These are phyloP conservation scores for Gossypium gossypioides DNA, from an alignment of 441 rosid genomes.

Conservation along the genomic window DNA sequence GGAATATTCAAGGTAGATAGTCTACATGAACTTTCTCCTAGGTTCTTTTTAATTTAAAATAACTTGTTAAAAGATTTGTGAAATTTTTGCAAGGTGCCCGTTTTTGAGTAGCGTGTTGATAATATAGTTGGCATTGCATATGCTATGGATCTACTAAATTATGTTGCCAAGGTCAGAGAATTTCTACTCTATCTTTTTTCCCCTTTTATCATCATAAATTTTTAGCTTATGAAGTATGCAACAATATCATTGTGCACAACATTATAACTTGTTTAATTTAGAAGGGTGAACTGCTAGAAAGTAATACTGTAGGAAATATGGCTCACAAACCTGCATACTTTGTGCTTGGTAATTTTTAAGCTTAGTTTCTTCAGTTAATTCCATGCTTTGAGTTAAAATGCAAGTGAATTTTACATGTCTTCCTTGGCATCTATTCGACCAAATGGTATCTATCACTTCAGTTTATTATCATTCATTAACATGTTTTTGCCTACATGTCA, in stretches of 20 bases:
- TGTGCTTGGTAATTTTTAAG: conserved; percentile 64
- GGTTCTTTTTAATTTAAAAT: background rate
- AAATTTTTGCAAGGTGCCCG: conserved; percentile 69
- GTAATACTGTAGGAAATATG: conserved; percentile 74
- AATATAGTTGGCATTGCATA: conserved; percentile 93
- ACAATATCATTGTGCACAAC: conserved; percentile 37
- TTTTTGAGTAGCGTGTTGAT: conserved; percentile 93
- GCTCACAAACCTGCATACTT: conserved; percentile 97
- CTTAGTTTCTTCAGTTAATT: background rate
- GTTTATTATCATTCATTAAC: background rate
- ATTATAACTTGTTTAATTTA: conserved; percentile 48
- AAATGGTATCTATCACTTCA: background rate
- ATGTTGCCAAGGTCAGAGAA: conserved; percentile 69
- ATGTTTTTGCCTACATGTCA: background rate
- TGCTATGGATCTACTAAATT: conserved; percentile 94
- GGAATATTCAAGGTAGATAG: conserved; percentile 81
- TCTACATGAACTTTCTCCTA: background rate
- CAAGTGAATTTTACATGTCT: background rate
- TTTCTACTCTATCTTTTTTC: conserved; percentile 10
- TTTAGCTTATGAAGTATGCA: conserved; percentile 20
- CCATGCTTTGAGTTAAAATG: background rate
- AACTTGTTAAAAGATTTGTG: conserved; percentile 20
- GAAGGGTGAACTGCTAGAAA: conserved; percentile 87
- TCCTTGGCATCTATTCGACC: background rate
- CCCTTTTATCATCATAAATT: conserved; percentile 3